Conservation (phyloP, 1,139 yeast species). For the Hanseniaspora uvarum region DNA sequence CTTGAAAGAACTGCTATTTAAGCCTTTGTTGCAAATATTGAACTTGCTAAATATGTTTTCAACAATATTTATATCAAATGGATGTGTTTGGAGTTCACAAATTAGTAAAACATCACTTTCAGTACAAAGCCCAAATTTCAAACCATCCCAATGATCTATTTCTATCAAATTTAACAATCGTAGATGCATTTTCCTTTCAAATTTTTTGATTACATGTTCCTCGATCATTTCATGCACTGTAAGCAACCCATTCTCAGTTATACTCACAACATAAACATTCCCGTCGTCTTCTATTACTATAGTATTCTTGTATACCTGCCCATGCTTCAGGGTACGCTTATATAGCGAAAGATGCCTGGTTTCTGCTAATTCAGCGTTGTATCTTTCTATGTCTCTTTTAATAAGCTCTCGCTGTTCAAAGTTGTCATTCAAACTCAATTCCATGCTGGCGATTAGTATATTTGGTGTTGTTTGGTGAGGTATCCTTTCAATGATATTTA, state of each 20-base stretch:
- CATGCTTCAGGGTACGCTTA: constrained; percentile 3
- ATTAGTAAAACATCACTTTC: neutral
- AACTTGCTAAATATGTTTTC: neutral
- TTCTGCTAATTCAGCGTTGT: neutral
- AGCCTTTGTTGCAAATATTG: neutral
- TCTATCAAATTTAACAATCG: constrained; percentile 1
- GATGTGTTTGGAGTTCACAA: neutral
- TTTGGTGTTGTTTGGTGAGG: neutral
- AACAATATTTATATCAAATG: neutral
- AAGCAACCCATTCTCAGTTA: constrained; percentile 5
- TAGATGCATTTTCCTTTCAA: neutral
- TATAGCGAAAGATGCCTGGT: neutral
- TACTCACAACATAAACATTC: neutral
- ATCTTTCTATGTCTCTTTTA: neutral
- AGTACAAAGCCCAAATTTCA: constrained; percentile 1
- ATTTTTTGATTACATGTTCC: neutral
- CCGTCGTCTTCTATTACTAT: neutral
- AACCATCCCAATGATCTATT: neutral
- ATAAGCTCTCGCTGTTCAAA: neutral
- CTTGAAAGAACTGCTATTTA: neutral
- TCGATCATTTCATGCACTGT: neutral
- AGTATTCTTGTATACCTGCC: neutral
- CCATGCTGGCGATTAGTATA: neutral
- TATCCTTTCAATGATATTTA: neutral
- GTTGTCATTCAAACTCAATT: neutral